Conservation (phyloP, 108 stramenopile genomes). For the Nitzschia putrida region DNA sequence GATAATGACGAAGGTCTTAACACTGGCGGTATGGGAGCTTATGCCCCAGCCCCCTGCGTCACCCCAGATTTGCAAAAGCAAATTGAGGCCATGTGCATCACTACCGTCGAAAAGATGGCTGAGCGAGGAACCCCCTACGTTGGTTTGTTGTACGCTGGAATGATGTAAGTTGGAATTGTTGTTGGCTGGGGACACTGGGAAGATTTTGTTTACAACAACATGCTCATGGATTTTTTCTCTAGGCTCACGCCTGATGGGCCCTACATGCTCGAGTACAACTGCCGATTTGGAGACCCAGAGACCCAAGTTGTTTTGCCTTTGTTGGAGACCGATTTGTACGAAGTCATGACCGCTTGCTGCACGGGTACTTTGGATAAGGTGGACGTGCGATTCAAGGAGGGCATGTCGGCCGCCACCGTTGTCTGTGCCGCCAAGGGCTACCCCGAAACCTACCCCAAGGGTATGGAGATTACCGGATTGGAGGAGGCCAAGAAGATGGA, state of each 20-base stretch:
- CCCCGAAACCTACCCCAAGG: constrained; percentile 93
- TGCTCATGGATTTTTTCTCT: constrained; percentile 2
- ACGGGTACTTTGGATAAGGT: constrained; percentile 80
- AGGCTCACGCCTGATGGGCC: constrained; percentile 89
- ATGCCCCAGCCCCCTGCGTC: constrained; percentile 96
- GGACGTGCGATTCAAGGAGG: constrained; percentile 85
- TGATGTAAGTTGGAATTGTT: constrained; percentile 83
- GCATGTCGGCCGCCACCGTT: constrained; percentile 86
- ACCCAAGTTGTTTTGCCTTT: constrained; percentile 98
- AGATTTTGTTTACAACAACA: background rate
- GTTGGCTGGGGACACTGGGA: background rate
- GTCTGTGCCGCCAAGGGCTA: constrained; percentile 95
- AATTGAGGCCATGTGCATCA: constrained; percentile 89
- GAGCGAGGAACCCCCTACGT: constrained; percentile 95
- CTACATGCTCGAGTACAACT: constrained; percentile 96
- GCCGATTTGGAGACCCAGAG: constrained; percentile 99
- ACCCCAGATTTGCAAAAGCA: constrained; percentile 84
- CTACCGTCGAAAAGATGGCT: constrained; percentile 93
- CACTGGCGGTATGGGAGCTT: constrained; percentile 99
- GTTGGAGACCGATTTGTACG: constrained; percentile 91
- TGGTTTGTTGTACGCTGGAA: constrained; percentile 96
- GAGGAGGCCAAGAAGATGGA: constrained; percentile 58
- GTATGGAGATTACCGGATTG: constrained; percentile 88
- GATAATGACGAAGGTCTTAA: constrained; percentile 97
- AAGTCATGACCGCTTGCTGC: constrained; percentile 92